Conservation (phyloP, 768 basidiomycete genomes). For the Hericium coralloides region DNA sequence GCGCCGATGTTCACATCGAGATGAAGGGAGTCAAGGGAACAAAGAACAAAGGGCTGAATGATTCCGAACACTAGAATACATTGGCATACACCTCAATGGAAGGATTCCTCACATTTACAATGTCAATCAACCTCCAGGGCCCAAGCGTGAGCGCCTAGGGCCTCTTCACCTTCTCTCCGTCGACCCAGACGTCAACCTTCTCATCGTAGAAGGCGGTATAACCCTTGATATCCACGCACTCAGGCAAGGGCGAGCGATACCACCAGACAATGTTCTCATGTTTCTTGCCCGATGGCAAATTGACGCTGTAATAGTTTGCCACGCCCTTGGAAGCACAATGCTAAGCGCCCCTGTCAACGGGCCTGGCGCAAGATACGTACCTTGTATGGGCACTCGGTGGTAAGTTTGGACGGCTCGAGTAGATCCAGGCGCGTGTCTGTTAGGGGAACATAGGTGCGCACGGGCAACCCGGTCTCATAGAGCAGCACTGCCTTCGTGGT, state of each 20-base stretch:
- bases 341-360: neutral
- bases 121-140: too few relatives aligned
- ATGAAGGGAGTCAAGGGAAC: too few relatives aligned
- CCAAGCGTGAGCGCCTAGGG: constrained; percentile 4
- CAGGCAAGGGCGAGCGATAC: constrained; percentile 45
- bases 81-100: too few relatives aligned
- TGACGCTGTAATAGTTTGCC: constrained; percentile 49
- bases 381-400: constrained; percentile 57
- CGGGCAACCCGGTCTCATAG: constrained; percentile 47
- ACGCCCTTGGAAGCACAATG: constrained; percentile 33
- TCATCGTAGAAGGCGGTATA: constrained; percentile 57
- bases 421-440: constrained; percentile 44
- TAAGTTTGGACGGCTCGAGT: constrained; percentile 37
- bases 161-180: constrained; percentile 42
- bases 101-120: too few relatives aligned
- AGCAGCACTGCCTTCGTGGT: constrained; percentile 44
- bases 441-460: constrained; percentile 54
- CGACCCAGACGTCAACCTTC: constrained; percentile 57
- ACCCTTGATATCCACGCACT: constrained; percentile 42
- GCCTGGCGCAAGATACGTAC: constrained; percentile 22
- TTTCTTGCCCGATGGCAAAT: constrained; percentile 33
- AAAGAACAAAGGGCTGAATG: too few relatives aligned
- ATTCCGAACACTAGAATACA: too few relatives aligned
- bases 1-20: too few relatives aligned
- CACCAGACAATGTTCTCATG: constrained; percentile 50